Base-by-base conservation (phyloP, 2,329 filamentous ascomycete genomes). In the Aspergillus hiratsukae region DNA sequence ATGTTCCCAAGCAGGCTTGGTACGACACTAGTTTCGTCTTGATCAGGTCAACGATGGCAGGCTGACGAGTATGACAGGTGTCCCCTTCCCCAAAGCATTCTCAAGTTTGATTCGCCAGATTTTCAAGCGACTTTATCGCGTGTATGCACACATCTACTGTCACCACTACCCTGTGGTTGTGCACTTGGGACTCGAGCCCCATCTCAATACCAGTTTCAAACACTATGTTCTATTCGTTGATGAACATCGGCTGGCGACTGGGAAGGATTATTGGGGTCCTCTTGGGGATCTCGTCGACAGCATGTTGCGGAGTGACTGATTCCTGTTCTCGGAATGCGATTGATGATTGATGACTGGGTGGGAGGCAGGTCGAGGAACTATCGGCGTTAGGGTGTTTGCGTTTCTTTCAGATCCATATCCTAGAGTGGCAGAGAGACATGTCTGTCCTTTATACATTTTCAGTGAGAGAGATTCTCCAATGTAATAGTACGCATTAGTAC, bases 141-240 rank as follows among this genome's bases (percentile, higher is more conserved):
- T 99, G 60, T 99, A 99, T 74, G 94, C 94, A 46, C 94, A 99
- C 78, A 96, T 99, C 67, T 99, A 99, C 84, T 99, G 95, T 80
- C 94, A 99, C 76, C 94, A 99, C 79, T 99, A 99, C 77, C 92
- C 92, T 37, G 92, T 99, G 64, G 88, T 99, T 65, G 89, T 95
- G 57, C 91, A 97, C 72, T 84, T 99, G 41, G 94, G 94, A 23
- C 83, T 99, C 57, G 94, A 99, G 76, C 92, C 95, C 48, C 94
- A 99, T 75, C 84, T 99, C 63, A 99, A 99, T 78, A 99, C 94
- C 14, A 96, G 91, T 77, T 99, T 99, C 85, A 99, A 99, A 83
- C 94, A 99, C 76, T 99, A 97, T 71, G 94, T 99, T 60, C 83
- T 99, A 57, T 99, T 99, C 76, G 91, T 99, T 65, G 92, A 99